Base-by-base conservation (phyloP, 192 early-diverging fungal species). In the Coemansia sp. region DNA sequence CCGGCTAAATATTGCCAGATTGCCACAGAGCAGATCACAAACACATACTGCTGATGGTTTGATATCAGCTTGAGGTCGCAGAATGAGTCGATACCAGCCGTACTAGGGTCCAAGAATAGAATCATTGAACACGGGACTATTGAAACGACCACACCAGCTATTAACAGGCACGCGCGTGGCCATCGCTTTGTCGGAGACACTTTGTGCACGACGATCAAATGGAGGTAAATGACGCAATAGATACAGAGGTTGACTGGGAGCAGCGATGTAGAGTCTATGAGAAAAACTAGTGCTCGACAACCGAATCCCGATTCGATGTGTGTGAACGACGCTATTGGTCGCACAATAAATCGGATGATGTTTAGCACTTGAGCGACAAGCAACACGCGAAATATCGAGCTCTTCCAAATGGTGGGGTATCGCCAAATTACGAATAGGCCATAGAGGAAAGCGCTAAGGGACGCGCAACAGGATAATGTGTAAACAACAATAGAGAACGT, bases 181-280 rank as follows among this genome's bases (percentile, higher is more conserved):
- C 68, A 74, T 34, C 68, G 64, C 37, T 70, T 69, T 0, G n/a
- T 38, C 0, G 77, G 77, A 23, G 64, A 61, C 0, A 79, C 50
- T 26, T 66, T 67, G 68, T 79, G 68, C 34, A 79, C 59, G 0
- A 79, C 55, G 6, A 74, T 47, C 8, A 79, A 37, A 23, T 79
- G 77, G 18, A 79, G 60, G 18, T 79, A 79, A 8, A 79, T 45
- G 14, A 74, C 77, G 33, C 72, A 73, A 39, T 74, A 74, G 36
- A 68, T 48, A 26, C 63, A 64, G 3, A 63, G 48, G 23, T 76
- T 65, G 16, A 70, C 62, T 3, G 68, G 68, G 26, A 76, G 50
- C 3, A 52, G n/a, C 8, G 73, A 38, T 4, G 57, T 12, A 11
- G 23, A 31, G 41, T 61, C 66, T 41, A 67, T 68, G 2, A 74